Evolutionary conservation across 1,284 basidiomycete species (phyloP), one percentile per base, ranked within the genome.

Genomic region (Athelia sp.): DNA sequence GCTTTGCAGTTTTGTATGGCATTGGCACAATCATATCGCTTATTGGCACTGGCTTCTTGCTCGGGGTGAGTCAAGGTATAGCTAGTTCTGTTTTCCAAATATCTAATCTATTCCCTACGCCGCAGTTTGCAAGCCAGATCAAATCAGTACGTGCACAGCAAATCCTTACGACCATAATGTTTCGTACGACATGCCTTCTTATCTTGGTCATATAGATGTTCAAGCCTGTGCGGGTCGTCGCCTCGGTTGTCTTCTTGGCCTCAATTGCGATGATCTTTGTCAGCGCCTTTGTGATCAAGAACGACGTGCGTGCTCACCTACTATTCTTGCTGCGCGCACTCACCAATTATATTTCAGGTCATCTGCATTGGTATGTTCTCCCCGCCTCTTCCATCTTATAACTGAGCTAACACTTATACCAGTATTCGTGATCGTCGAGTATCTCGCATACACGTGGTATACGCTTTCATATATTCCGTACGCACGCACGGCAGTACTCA

Each of bases 381-480:
- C 22, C 46, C 18, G 21, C 38, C 19, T 45, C n/a, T 50, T 13
- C 69, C 67, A 56, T 71, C 47, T 58, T 71, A 26, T 67, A 66
- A 54, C 55, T 73, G 31, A 62, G 68, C 64, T 58, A 46, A 64
- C 56, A 1, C 47, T 31, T 43, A 73, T 23, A 35, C n/a, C 62
- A 90, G 87, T 94, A 50, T 90, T 93, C 65, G 92, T 94, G 51
- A 77, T 93, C 66, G 72, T 94, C 66, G 81, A 93, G 67, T 92
- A 85, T 64, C 71, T 93, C 51, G 91, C 90, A 8, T 93, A 87
- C 67, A 82, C 84, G 18, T 93, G 90, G 88, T 92, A 87, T 63
- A 82, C 77, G 42, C 69, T 89, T 19, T 87, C 84, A 15, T 95
- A 94, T 70, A 90, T 95, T 57, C 91, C 92, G 1, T 93, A 93